Evolutionary conservation across 1,284 basidiomycete species (phyloP).

Genomic region (Rhodotorula sp.): DNA sequence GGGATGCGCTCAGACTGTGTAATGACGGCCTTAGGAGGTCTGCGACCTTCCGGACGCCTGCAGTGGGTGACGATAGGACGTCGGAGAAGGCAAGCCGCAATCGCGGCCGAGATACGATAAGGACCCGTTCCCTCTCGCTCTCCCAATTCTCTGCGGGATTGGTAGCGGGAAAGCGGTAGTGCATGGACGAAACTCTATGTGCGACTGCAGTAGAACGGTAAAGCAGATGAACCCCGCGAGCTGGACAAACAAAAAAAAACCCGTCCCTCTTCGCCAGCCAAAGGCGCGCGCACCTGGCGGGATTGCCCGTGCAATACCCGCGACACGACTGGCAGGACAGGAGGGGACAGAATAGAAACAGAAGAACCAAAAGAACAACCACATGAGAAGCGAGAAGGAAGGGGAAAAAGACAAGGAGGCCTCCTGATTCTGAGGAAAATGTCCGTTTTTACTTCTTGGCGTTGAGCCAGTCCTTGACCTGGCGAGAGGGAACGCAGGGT

Average conservation of each 20-base stretch:
- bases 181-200: slow-evolving; percentile 9
- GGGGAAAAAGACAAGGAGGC: background rate
- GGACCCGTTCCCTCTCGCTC: no score
- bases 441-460: slow-evolving; percentile 8
- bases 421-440: background rate
- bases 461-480: slow-evolving; percentile 48
- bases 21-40: no score
- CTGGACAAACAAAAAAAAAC: background rate
- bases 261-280: background rate
- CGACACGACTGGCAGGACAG: background rate
- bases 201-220: slow-evolving; percentile 6
- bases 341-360: background rate
- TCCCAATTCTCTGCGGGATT: no score
- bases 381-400: background rate
- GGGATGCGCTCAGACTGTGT: background rate
- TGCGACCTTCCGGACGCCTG: no score
- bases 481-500: fast-evolving
- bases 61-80: background rate
- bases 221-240: background rate
- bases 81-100: background rate
- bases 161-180: background rate
- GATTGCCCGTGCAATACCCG: background rate
- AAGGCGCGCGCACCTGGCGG: background rate
- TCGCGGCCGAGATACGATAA: slow-evolving; percentile 1
- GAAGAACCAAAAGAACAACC: background rate